These are phyloP conservation scores for Pseudogymnoascus sp. DNA, from an alignment of 2,329 filamentous ascomycete species.

Conservation along the genomic window DNA sequence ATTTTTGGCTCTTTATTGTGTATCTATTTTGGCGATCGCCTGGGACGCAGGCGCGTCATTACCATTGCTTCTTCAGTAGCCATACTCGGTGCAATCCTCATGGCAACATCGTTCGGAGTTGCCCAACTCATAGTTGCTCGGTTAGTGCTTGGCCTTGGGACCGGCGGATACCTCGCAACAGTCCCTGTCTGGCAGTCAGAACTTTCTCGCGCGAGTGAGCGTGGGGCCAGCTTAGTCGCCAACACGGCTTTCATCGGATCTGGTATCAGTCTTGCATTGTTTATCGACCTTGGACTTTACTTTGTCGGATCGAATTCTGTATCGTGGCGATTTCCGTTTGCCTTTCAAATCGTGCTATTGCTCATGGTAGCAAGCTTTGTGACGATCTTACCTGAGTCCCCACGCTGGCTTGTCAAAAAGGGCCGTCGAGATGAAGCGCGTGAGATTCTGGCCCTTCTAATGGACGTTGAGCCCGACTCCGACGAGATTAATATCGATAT, in stretches of 20 bases:
- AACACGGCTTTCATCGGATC: constrained; percentile 45
- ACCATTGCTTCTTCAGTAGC: constrained; percentile 47
- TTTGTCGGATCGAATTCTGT: constrained; percentile 38
- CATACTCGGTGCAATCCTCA: constrained; percentile 43
- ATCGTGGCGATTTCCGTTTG: constrained; percentile 51
- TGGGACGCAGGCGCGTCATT: constrained; percentile 49
- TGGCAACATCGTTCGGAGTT: constrained; percentile 34
- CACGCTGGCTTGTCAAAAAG: constrained; percentile 8
- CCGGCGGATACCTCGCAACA: constrained; percentile 35
- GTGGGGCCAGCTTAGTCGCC: constrained; percentile 49
- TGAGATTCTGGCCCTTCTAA: not conserved
- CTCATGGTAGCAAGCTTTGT: constrained; percentile 36
- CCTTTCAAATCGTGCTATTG: constrained; percentile 48
- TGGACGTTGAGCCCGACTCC: constrained; percentile 1
- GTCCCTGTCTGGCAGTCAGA: constrained; percentile 52
- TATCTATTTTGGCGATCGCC: constrained; percentile 35
- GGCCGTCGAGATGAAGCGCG: constrained; percentile 6
- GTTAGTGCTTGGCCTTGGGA: constrained; percentile 40
- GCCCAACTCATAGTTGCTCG: constrained; percentile 45
- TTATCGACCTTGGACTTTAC: constrained; percentile 45
- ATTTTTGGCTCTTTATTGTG: constrained; percentile 30
- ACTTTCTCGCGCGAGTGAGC: constrained; percentile 43
- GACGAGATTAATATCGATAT: constrained; percentile 7
- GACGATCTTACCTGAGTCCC: constrained; percentile 7
- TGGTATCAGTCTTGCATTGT: constrained; percentile 49